Conservation (phyloP, 352 stramenopile species). For the Phytophthora lateralis region DNA sequence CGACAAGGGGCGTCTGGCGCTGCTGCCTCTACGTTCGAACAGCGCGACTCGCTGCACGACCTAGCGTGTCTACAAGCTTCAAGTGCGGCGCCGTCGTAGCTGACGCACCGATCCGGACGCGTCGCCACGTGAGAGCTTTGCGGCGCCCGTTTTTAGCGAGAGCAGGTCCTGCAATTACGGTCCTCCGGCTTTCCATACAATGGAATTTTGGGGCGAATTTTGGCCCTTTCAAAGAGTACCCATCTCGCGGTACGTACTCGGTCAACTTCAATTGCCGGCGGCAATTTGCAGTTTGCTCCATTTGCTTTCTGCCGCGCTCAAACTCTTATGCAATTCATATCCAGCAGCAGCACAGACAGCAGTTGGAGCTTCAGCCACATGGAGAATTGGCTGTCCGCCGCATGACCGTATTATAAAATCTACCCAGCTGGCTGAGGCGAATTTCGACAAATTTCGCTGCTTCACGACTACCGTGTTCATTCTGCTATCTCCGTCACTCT, state of each 20-base stretch:
- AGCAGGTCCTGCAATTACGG: slow-evolving; percentile 21
- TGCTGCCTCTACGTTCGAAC: slow-evolving; percentile 16
- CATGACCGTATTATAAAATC: no score
- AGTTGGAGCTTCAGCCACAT: background rate
- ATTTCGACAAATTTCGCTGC: background rate
- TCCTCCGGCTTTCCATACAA: slow-evolving; percentile 31
- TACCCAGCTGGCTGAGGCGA: no score
- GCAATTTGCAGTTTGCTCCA: background rate
- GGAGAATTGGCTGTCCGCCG: background rate
- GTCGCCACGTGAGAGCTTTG: slow-evolving; percentile 7
- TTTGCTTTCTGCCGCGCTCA: background rate
- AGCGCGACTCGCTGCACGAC: background rate
- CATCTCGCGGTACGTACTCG: slow-evolving; percentile 13
- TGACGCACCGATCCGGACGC: background rate
- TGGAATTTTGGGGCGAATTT: slow-evolving; percentile 33
- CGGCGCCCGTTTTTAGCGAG: slow-evolving; percentile 24
- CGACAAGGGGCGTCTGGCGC: background rate
- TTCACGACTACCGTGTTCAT: background rate
- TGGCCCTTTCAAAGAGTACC: slow-evolving; percentile 11
- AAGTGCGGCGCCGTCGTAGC: slow-evolving; percentile 1
- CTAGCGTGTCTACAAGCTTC: background rate
- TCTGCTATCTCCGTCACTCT: background rate
- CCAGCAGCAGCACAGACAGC: no score
- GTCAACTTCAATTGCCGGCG: slow-evolving; percentile 28
- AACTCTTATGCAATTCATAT: background rate